Evolutionary conservation across 78 protist genomes (phyloP).

Genomic region (Dictyostelium brefeldianum): DNA sequence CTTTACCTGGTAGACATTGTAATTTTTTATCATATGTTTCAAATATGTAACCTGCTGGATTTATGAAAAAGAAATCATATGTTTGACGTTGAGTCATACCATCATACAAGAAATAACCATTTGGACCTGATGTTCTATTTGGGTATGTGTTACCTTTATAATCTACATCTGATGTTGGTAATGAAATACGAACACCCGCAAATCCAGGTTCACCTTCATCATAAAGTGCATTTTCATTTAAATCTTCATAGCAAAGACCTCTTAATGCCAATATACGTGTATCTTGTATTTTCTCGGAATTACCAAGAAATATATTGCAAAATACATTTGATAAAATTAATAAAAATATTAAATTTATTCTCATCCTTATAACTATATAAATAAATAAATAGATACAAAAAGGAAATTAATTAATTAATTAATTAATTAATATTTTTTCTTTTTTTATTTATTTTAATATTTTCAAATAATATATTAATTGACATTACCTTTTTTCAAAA

Average conservation of each 20-base stretch:
- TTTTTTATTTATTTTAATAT: too few relatives aligned
- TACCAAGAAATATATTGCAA: too few relatives aligned
- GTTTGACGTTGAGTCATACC: not conserved
- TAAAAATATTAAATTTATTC: too few relatives aligned
- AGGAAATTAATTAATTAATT: too few relatives aligned
- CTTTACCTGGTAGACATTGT: not conserved
- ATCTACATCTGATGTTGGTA: not conserved
- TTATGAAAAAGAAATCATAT: not conserved
- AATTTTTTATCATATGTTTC: slow-evolving; percentile 26
- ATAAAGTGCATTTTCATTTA: not conserved
- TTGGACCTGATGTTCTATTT: not conserved
- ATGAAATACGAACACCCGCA: not conserved
- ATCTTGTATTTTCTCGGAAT: not conserved
- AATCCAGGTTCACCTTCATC: slow-evolving; percentile 59
- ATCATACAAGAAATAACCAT: slow-evolving; percentile 33
- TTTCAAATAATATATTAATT: too few relatives aligned
- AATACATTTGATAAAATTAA: too few relatives aligned
- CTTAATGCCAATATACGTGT: slow-evolving; percentile 19
- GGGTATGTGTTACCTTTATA: not conserved
- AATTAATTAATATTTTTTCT: too few relatives aligned
- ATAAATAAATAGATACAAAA: too few relatives aligned
- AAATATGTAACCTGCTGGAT: slow-evolving; percentile 16
- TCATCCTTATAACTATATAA: too few relatives aligned
- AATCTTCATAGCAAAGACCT: slow-evolving; percentile 16
- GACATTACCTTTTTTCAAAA: too few relatives aligned